These are phyloP conservation scores for Buddleja alternifolia DNA, from an alignment of 257 asterid species.

Conservation along the genomic window DNA sequence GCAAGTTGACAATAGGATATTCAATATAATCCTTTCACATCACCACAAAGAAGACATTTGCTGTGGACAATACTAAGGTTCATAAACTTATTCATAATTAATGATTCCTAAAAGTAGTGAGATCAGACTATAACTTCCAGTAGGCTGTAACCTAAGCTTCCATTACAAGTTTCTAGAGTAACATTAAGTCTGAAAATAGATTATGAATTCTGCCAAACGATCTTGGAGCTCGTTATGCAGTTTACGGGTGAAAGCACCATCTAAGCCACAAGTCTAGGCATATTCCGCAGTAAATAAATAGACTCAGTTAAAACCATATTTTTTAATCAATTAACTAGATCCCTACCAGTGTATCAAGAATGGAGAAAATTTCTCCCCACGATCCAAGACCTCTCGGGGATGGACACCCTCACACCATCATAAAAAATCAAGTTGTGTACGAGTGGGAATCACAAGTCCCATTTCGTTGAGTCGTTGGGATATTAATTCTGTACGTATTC, in stretches of 20 bases:
- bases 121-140: neutral
- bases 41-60: conserved; percentile 15
- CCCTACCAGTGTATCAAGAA: neutral
- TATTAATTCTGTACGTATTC: neutral
- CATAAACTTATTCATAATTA: neutral
- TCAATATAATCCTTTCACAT: conserved; percentile 18
- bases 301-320: neutral
- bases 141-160: neutral
- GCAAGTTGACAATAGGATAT: conserved; percentile 17
- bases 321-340: neutral
- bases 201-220: conserved; percentile 8
- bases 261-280: neutral
- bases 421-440: conserved; percentile 1
- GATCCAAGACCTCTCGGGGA: conserved; percentile 16
- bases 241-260: conserved; percentile 22
- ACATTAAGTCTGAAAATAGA: neutral
- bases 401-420: conserved; percentile 8
- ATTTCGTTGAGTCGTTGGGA: neutral
- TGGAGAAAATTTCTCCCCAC: neutral
- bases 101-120: neutral
- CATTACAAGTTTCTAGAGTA: neutral
- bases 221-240: neutral
- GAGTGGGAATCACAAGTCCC: conserved; percentile 5
- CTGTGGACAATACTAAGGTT: neutral
- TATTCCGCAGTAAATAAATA: neutral